Percentiles rank a stretch among this genome's conserved stretches.
Evolutionary conservation across 768 basidiomycete species (phyloP).

Genomic region (Lentinula lateritia): DNA sequence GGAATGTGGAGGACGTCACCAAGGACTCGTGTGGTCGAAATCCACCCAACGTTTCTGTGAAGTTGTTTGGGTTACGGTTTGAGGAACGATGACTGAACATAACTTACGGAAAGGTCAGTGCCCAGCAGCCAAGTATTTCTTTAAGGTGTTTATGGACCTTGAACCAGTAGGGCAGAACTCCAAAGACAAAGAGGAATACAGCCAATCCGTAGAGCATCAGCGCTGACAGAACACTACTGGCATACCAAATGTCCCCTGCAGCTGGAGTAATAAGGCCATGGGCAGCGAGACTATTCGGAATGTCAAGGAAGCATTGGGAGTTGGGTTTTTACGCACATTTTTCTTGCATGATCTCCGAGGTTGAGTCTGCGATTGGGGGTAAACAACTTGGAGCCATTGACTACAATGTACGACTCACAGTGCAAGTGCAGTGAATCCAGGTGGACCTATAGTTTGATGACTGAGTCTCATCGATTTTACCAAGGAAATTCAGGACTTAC

Average conservation of each 20-base stretch:
- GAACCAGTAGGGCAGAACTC: conserved; percentile 41
- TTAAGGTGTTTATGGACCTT: conserved; percentile 39
- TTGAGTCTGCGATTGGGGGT: conserved; percentile 19
- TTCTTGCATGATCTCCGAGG: conserved; percentile 29
- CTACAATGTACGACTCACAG: conserved; percentile 14
- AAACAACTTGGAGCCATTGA: background rate
- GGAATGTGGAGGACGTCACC: conserved; percentile 35
- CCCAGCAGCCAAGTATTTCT: conserved; percentile 48
- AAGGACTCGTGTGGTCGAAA: conserved; percentile 32
- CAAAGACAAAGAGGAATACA: conserved; percentile 41
- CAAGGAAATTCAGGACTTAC: background rate
- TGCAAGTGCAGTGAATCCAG: conserved; percentile 44
- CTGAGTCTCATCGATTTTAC: background rate
- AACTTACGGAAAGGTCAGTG: conserved; percentile 39
- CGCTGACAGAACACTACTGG: conserved; percentile 29
- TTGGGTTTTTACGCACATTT: conserved; percentile 23
- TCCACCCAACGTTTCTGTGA: conserved; percentile 34
- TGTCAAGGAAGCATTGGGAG: background rate
- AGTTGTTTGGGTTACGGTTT: background rate
- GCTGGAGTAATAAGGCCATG: conserved; percentile 28
- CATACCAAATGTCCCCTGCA: conserved; percentile 43
- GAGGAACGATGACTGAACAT: background rate
- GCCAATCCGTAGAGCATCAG: conserved; percentile 41
- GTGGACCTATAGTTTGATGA: conserved; percentile 22
- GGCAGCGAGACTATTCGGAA: background rate